Percentiles rank a stretch among this genome's conserved stretches.
Evolutionary conservation across 805 yeast species (phyloP).

Genomic region (Deakozyma indianensis): DNA sequence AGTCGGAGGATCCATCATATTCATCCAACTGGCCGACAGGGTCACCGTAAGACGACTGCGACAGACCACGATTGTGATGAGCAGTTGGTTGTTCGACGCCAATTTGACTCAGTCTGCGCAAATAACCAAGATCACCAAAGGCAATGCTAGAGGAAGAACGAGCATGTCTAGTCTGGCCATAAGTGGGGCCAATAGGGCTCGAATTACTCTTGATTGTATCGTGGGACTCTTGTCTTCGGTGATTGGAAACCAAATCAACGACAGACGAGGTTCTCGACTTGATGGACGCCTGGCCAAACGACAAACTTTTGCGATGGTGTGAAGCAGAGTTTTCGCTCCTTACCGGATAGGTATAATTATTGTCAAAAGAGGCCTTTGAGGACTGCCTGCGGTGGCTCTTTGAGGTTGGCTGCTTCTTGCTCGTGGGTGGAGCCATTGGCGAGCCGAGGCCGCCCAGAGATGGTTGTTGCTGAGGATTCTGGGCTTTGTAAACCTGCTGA

Average conservation of each 20-base stretch:
- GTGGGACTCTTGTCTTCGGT: neutral
- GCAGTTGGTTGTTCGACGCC: neutral
- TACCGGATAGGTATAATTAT: neutral
- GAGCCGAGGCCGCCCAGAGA: neutral
- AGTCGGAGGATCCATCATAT: constrained; percentile 1
- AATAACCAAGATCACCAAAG: neutral
- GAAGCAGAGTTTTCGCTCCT: neutral
- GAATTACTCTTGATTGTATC: neutral
- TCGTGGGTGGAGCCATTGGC: neutral
- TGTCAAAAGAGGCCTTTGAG: neutral
- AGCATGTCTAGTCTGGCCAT: constrained; percentile 6
- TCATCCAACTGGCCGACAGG: constrained; percentile 3
- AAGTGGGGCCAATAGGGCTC: neutral
- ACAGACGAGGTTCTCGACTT: neutral
- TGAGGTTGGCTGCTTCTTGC: neutral
- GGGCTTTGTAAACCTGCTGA: neutral
- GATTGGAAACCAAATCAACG: neutral
- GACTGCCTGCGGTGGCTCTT: neutral
- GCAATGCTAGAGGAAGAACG: constrained; percentile 8
- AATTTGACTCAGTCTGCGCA: neutral
- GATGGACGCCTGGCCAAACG: neutral
- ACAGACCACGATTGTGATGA: neutral
- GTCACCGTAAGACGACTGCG: neutral
- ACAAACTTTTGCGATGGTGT: neutral
- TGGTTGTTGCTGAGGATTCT: neutral